Base-by-base conservation (phyloP, 1,284 basidiomycete species). In the Cystobasidium pallidum region DNA sequence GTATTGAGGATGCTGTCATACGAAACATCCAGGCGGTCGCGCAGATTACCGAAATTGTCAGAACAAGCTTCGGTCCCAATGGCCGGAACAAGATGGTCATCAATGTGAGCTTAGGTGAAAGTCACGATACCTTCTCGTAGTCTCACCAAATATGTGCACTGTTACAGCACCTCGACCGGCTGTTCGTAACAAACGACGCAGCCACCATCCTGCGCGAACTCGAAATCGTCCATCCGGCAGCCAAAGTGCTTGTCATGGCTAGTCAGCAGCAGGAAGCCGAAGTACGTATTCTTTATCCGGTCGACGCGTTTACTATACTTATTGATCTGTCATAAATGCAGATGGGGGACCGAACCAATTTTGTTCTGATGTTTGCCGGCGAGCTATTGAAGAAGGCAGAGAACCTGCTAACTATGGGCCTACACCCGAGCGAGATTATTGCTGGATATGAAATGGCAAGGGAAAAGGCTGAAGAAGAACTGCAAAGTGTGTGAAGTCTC, bases 121-220 rank as follows among this genome's bases (percentile, higher is more conserved):
- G 13, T 19, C 26, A 28, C 19, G 30, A 15, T 15, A 28, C 15
- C 3, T n/a, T n/a, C n/a, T 32, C 36, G 13, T 13, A 7, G 13
- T 39, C 36, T 7, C 36, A 39, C 13, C 36, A 39, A 39, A 39
- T 57, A 6, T 47, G n/a, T 13, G 19, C n/a, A 30, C 15, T 15
- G 1, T 34, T 17, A 24, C 21, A 66, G 64, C 96, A 99, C 82
- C 85, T 99, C 54, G 94, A 94, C 71, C 87, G 89, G 80, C 85
- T 98, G 59, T 99, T 99, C 82, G 94, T 99, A 73, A 99, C 96
- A 34, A 96, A 92, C 61, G 96, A 99, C 86, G 95, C 96, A 8
- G 96, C 96, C 11, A 99, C 96, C 72, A 99, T 99, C 83, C 94
- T 99, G 80, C 88, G 91, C 76, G 96, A 99, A 83, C 89, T 98